phyloP scores from a whole-genome alignment of 2,329 filamentous ascomycete species.

The Thielaviopsis populi region DNA sequence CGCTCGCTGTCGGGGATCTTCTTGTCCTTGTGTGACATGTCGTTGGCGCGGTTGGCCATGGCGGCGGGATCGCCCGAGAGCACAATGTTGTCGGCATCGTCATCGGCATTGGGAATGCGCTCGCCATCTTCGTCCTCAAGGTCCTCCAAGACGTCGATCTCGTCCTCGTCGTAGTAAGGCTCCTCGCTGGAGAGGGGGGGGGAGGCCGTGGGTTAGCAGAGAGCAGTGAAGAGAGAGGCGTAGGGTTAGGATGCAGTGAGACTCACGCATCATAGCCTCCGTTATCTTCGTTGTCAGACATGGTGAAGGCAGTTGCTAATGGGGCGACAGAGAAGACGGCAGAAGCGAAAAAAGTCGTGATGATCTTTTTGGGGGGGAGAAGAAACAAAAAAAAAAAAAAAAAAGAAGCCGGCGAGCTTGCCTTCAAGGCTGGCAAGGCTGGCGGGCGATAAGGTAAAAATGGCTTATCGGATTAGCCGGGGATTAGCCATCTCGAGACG shows the following conservation, averaged over 20 bases:
- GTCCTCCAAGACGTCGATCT: slow-evolving; percentile 39
- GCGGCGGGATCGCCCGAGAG: slow-evolving; percentile 47
- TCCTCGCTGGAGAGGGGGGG: slow-evolving; percentile 38
- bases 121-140: slow-evolving; percentile 40
- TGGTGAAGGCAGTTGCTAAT: slow-evolving; percentile 24
- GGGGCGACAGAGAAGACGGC: background rate
- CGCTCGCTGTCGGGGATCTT: slow-evolving; percentile 80
- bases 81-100: slow-evolving; percentile 44
- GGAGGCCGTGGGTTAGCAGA: background rate
- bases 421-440: slow-evolving; percentile 4
- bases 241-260: background rate
- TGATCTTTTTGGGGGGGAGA: slow-evolving; percentile 4
- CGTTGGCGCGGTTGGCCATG: slow-evolving; percentile 36
- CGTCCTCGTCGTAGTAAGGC: slow-evolving; percentile 58
- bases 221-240: background rate
- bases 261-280: slow-evolving; percentile 43
- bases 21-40: slow-evolving; percentile 56
- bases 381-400: slow-evolving; percentile 10
- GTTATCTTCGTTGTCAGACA: slow-evolving; percentile 63
- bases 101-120: slow-evolving; percentile 37
- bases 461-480: slow-evolving; percentile 14
- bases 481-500: background rate
- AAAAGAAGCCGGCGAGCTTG: background rate
- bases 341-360: background rate
- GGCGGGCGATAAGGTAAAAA: background rate